phyloP scores from a whole-genome alignment of 306 rosid genomes.

The Vigna radiata region DNA sequence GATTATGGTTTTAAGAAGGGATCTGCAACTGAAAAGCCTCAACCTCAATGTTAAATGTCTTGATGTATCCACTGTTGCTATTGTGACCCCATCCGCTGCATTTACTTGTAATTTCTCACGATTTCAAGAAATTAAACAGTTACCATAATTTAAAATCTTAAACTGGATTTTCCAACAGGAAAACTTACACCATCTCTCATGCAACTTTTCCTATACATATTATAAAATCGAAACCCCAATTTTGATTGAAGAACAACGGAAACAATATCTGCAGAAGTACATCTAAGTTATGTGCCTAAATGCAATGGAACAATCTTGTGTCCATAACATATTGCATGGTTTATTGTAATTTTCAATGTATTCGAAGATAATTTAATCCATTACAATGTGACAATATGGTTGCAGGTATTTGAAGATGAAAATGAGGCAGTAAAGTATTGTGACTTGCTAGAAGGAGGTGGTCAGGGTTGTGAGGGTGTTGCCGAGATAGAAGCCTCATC shows the following conservation, averaged over 20 bases:
- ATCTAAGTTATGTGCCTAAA: neutral
- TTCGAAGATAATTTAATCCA: neutral
- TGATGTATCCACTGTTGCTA: too few species aligned
- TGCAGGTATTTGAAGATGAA: conserved; percentile 94
- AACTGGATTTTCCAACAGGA: neutral
- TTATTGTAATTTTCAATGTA: conserved; percentile 8
- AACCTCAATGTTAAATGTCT: too few species aligned
- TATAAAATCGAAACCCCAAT: neutral
- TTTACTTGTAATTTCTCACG: too few species aligned
- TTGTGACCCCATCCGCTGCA: too few species aligned
- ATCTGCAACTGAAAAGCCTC: too few species aligned
- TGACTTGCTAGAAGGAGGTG: conserved; percentile 93
- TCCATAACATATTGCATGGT: neutral
- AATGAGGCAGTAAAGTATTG: conserved; percentile 90
- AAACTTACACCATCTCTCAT: too few species aligned
- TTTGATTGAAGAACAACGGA: neutral
- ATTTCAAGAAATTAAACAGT: too few species aligned
- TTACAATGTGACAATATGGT: neutral
- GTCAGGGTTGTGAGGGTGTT: conserved; percentile 94
- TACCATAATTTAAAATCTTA: too few species aligned
- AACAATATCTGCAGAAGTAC: too few species aligned
- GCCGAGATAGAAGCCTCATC: conserved; percentile 98
- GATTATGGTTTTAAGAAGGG: too few species aligned
- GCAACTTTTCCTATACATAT: too few species aligned
- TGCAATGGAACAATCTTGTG: conserved; percentile 16